Percentiles rank a stretch among this genome's conserved stretches.
Evolutionary conservation across 352 stramenopile species (phyloP).

Genomic region (Pythium rishiriense): DNA sequence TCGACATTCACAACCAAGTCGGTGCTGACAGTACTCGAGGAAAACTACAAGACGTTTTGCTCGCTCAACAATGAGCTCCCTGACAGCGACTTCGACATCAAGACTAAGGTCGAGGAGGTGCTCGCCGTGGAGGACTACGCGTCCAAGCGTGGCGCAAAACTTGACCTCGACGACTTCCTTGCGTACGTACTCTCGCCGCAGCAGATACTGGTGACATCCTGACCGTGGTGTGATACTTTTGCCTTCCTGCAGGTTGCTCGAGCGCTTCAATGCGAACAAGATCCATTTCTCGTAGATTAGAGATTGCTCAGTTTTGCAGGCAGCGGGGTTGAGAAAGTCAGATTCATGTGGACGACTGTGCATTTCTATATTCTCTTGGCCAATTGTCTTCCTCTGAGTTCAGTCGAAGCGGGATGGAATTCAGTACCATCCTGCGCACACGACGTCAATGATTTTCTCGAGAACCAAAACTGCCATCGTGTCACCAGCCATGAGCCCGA

Average conservation of each 20-base stretch:
- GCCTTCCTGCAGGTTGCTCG: slow-evolving; percentile 69
- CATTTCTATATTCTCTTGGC: neutral
- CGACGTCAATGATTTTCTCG: slow-evolving; percentile 35
- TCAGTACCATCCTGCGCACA: slow-evolving; percentile 10
- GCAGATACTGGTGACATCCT: too few species aligned
- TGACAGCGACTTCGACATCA: slow-evolving; percentile 85
- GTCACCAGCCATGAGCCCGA: slow-evolving; percentile 55
- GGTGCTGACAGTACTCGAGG: slow-evolving; percentile 94
- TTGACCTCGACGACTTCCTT: slow-evolving; percentile 99
- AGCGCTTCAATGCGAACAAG: slow-evolving; percentile 95
- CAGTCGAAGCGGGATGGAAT: neutral
- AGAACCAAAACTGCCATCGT: slow-evolving; percentile 52
- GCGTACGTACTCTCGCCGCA: slow-evolving; percentile 41
- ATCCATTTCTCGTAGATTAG: slow-evolving; percentile 95
- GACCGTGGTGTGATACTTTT: slow-evolving; percentile 2
- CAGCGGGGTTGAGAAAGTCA: neutral
- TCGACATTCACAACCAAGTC: slow-evolving; percentile 97
- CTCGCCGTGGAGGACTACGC: slow-evolving; percentile 87
- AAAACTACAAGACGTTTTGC: slow-evolving; percentile 96
- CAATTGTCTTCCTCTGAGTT: neutral
- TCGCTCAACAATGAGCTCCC: slow-evolving; percentile 90
- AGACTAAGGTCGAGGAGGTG: slow-evolving; percentile 93
- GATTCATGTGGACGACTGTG: slow-evolving; percentile 6
- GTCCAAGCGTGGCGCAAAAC: slow-evolving; percentile 93
- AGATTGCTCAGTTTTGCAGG: neutral